phyloP scores from a whole-genome alignment of 1,284 basidiomycete species.

The Puccinia polysora region DNA sequence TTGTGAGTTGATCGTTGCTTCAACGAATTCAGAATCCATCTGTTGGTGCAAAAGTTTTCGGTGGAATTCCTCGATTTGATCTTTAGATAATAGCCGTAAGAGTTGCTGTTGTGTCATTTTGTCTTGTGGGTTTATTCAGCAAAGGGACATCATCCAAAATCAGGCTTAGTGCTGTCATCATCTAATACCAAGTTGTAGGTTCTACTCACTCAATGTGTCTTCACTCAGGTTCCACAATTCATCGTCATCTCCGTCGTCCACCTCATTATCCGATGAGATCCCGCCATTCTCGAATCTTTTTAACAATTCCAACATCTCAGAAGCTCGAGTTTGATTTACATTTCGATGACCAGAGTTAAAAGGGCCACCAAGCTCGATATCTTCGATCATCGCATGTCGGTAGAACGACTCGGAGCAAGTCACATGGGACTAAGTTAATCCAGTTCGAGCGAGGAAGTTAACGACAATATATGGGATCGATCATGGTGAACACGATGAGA shows the following conservation, averaged over 20 bases:
- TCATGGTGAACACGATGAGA: background rate
- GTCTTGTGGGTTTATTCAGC: background rate
- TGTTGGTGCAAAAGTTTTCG: background rate
- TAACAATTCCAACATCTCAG: conserved; percentile 3
- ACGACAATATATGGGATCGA: background rate
- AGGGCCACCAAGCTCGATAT: conserved; percentile 1
- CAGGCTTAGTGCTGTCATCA: background rate
- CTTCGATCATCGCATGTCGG: conserved; percentile 9
- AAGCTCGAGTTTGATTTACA: background rate
- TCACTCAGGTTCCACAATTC: background rate
- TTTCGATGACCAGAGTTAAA: background rate
- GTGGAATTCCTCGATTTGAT: conserved; percentile 10
- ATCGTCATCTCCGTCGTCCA: background rate
- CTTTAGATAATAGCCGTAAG: background rate
- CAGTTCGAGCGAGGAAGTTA: background rate
- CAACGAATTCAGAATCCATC: background rate
- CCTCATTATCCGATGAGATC: background rate
- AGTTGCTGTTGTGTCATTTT: conserved; percentile 3
- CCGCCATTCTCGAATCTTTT: background rate
- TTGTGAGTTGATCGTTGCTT: conserved; percentile 21
- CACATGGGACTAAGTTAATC: background rate
- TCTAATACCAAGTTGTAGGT: background rate
- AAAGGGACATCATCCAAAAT: background rate
- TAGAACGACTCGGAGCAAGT: conserved; percentile 41
- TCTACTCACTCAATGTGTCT: conserved; percentile 7